Evolutionary conservation across 768 basidiomycete genomes (phyloP), one percentile per base, ranked within the genome.

Genomic region (Russula virescens): DNA sequence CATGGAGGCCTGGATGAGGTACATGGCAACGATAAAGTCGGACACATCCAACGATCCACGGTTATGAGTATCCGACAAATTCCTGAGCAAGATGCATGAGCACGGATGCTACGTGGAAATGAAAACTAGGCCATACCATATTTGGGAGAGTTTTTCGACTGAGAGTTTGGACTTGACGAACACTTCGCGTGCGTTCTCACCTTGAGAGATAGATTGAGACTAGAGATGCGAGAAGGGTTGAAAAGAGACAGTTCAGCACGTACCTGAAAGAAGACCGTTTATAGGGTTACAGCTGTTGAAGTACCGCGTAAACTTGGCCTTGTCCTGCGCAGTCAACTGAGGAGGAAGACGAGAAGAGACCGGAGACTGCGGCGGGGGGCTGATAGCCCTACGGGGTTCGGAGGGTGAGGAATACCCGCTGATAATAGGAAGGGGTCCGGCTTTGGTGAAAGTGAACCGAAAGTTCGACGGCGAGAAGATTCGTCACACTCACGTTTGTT

Each of bases 21-120:
- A 93, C 94, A 97, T 95, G 45, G 88, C 97, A 70, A 99, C 85
- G 63, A 89, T 87, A 71, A 99, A 99, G 75, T 99, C 97, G 49
- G 88, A 80, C 18, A 85, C 77, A 73, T 99, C 97, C 63, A 99
- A 85, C 14, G 81, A 78, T 55, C 97, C 96, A 64, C 97, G 83
- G 68, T 89, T 84, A 74, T 95, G 90, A 4, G 94, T 95, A 73
- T 99, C 97, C n/a, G 95, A 89, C 43, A 99, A 82, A 66, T 81
- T 88, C 95, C 94, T 97, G 68, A 21, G 16, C 45, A 46, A 43
- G 55, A 21, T n/a, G 43, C 42, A 45, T 62, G n/a, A 50, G 38
- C 56, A 50, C 6, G 19, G 46, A 31, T 23, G 55, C 25, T 35
- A 9, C 40, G 34, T 31, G 13, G 40, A 9, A 26, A 38, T 26